Evolutionary conservation across 768 basidiomycete species (phyloP), one percentile per base, ranked within the genome.

Genomic region (Podaxis rugospora): DNA sequence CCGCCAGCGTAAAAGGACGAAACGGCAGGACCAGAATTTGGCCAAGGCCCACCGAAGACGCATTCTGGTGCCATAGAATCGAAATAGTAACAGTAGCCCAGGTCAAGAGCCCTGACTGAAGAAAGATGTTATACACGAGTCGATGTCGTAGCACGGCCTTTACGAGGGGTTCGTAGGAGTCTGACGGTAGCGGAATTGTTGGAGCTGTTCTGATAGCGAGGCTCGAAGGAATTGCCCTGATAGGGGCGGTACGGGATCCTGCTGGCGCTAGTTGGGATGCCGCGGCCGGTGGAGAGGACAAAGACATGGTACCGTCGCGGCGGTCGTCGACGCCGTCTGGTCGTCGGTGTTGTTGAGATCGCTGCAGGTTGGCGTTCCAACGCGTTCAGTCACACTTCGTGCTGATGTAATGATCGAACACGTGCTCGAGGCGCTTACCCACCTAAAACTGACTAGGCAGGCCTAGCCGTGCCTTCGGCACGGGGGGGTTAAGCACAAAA

Each of bases 101-200:
- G 5, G 80, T 81, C 60, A 78, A 76, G 3, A 78, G 66, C 0
- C 74, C 75, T 36, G 87, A 83, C 36, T 76, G 77, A 7, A 79
- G 69, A 61, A 91, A 82, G 35, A 87, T 78, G 64, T 78, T 47
- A 14, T 55, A 76, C 23, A 81, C 73, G 5, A 90, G 80, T 42
- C 89, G 83, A 66, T 84, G 83, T 54, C 77, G 80, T 50, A 92
- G 78, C 4, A 87, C 77, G 2, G 79, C 71, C 67, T 87, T 89
- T 1, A 85, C 81, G 49, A 84, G 79, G 7, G 88, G 88, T 64
- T 89, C 86, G 68, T 85, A 92, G 1, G 77, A 72, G 64, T 85
- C 80, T 4, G 79, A 72, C 1, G 89, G 71, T 0, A 85, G 77
- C 0, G 88, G 86, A 4, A 90, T 72, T 1, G 80, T 73, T 0